phyloP scores from a whole-genome alignment of 2,329 filamentous ascomycete genomes.

The Aspergillus melleus region DNA sequence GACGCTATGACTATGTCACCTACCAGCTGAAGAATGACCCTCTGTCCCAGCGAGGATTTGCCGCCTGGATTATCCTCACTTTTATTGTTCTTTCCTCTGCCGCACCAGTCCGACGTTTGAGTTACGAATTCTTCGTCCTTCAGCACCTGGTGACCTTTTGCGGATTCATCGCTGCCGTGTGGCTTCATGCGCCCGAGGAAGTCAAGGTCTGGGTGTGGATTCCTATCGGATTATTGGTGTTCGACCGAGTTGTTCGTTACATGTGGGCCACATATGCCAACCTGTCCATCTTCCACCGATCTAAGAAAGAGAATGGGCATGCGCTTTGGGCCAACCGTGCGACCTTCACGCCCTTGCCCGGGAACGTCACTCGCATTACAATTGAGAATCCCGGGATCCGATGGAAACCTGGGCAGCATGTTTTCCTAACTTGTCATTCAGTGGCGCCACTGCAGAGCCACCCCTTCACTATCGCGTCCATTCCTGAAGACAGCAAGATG shows the following conservation, averaged over 20 bases:
- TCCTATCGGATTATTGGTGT: conserved; percentile 46
- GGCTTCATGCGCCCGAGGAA: conserved; percentile 48
- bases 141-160: conserved; percentile 55
- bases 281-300: conserved; percentile 41
- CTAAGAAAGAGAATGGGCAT: conserved; percentile 13
- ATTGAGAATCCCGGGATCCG: conserved; percentile 55
- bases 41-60: conserved; percentile 53
- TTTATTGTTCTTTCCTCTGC: conserved; percentile 55
- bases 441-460: conserved; percentile 61
- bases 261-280: conserved; percentile 41
- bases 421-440: conserved; percentile 60
- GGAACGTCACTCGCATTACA: conserved; percentile 57
- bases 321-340: conserved; percentile 44
- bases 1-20: conserved; percentile 50
- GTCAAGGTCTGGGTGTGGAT: conserved; percentile 50
- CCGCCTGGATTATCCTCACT: conserved; percentile 52
- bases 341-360: conserved; percentile 51
- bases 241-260: conserved; percentile 46
- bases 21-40: conserved; percentile 50
- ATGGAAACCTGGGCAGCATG: conserved; percentile 65
- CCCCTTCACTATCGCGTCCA: conserved; percentile 63
- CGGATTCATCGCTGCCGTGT: conserved; percentile 51
- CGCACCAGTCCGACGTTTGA: conserved; percentile 49
- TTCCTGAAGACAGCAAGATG: conserved; percentile 56
- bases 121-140: conserved; percentile 57